Evolutionary conservation across 2,329 filamentous ascomycete species (phyloP), one percentile per base, ranked within the genome.

Genomic region (Herpotrichia juniperi): DNA sequence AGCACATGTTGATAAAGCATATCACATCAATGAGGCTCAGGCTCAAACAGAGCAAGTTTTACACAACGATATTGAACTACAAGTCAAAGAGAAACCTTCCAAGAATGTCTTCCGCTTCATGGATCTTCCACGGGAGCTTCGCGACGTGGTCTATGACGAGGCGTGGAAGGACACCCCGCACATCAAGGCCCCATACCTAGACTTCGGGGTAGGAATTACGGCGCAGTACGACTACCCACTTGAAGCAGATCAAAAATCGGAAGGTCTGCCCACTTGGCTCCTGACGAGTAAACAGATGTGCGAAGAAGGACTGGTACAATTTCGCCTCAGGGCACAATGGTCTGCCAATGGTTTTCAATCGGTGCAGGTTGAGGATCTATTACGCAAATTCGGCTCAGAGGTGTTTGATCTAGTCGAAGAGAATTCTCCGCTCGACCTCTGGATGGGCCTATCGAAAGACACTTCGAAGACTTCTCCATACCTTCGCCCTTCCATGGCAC

Each of bases 11-110:
- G n/a, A n/a, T n/a, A n/a, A n/a, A n/a, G n/a, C n/a, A n/a, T n/a
- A n/a, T n/a, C n/a, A n/a, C 47, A 47, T 51, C 50, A 48, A 50
- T 54, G 44, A 28, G 26, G 7, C 26, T 12, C 7, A 28, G 26
- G 26, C 22, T n/a, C n/a, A n/a, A n/a, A n/a, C n/a, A n/a, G n/a
- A n/a, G n/a, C n/a, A n/a, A n/a, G n/a, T n/a, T n/a, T n/a, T n/a
- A n/a, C n/a, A n/a, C n/a, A n/a, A n/a, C n/a, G n/a, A n/a, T 26
- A 4, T 34, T 12, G 6, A 17, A 34, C 31, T 5, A 22, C n/a
- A 16, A 9, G 11, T 6, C n/a, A 12, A 17, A 21, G 12, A 7
- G 7, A n/a, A 12, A 7, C 26, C 26, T 28, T 28, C 26, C 26
- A 6, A 12, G 12, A 12, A 6, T 28, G 7, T 28, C 26, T 28